These are phyloP conservation scores for Combretum micranthum DNA, from an alignment of 345 rosid species.

Conservation along the genomic window DNA sequence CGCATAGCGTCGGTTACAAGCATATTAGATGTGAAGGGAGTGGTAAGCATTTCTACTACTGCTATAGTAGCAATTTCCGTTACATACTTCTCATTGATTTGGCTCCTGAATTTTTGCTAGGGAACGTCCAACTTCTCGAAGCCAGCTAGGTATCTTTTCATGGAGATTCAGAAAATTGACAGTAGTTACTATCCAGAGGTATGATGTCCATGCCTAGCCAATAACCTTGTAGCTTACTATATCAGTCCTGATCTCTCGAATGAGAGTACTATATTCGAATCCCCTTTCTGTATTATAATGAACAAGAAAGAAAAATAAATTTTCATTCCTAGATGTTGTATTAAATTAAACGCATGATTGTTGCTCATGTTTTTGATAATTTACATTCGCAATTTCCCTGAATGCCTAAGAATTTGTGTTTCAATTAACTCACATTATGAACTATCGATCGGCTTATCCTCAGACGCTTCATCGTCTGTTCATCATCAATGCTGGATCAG, in stretches of 20 bases:
- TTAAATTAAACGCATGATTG: no score
- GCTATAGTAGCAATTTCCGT: no score
- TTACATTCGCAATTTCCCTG: no score
- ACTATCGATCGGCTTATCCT: not conserved
- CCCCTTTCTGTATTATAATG: no score
- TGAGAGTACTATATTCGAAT: no score
- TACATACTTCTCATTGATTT: no score
- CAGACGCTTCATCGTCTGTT: conserved; percentile 45
- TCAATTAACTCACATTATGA: no score
- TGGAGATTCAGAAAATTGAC: conserved; percentile 65
- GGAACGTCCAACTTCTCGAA: conserved; percentile 63
- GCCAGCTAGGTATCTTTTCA: conserved; percentile 47
- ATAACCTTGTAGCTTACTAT: not conserved
- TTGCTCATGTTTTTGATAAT: no score
- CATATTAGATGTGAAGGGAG: conserved; percentile 59
- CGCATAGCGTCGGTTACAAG: conserved; percentile 49
- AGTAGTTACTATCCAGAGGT: conserved; percentile 72
- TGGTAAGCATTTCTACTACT: conserved; percentile 31
- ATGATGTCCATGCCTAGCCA: not conserved
- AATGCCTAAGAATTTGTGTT: no score
- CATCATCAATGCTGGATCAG: conserved; percentile 61
- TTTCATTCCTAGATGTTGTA: no score
- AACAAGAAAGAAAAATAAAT: no score
- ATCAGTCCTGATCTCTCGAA: no score
- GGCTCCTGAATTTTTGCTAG: conserved; percentile 23